A percentile compares a stretch with the other conserved stretches of the same genome.
Evolutionary conservation across 2,329 filamentous ascomycete species (phyloP).

Genomic region (Escovopsis sp.): DNA sequence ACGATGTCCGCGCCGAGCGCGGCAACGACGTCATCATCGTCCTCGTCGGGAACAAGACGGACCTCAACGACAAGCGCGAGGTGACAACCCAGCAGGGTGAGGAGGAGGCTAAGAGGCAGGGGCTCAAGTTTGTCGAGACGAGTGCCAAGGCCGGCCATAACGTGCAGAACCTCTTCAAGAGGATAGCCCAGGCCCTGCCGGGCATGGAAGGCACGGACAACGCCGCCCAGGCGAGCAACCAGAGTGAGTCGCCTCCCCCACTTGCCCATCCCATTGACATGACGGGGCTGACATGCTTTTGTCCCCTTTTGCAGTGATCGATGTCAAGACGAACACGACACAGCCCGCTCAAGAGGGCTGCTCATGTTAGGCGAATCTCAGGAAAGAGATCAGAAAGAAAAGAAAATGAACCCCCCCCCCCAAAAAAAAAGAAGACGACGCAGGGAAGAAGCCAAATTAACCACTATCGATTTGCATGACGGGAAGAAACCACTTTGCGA

Average conservation of each 20-base stretch:
- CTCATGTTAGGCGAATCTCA: constrained; percentile 23
- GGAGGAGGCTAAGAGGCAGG: constrained; percentile 95
- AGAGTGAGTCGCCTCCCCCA: constrained; percentile 48
- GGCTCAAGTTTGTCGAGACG: constrained; percentile 97
- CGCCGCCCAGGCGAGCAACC: constrained; percentile 53
- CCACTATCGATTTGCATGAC: too few relatives aligned
- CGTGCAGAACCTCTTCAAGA: constrained; percentile 92
- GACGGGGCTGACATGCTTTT: too few relatives aligned
- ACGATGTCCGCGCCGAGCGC: constrained; percentile 89
- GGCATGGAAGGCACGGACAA: constrained; percentile 90
- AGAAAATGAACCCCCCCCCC: too few relatives aligned
- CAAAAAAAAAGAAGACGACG: too few relatives aligned
- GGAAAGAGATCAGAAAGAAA: too few relatives aligned
- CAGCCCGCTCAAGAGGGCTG: constrained; percentile 59
- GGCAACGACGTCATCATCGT: constrained; percentile 99
- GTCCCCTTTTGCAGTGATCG: constrained; percentile 74
- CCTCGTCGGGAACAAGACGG: constrained; percentile 96
- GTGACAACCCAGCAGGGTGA: constrained; percentile 93
- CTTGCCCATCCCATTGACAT: background rate
- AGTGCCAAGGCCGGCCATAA: constrained; percentile 97
- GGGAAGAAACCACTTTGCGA: too few relatives aligned
- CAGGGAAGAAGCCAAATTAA: background rate
- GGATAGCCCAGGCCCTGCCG: constrained; percentile 93
- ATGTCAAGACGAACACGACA: constrained; percentile 70
- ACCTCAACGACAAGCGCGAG: constrained; percentile 94